Base-by-base conservation (phyloP, 805 yeast genomes). In the Starmerella geochares region DNA sequence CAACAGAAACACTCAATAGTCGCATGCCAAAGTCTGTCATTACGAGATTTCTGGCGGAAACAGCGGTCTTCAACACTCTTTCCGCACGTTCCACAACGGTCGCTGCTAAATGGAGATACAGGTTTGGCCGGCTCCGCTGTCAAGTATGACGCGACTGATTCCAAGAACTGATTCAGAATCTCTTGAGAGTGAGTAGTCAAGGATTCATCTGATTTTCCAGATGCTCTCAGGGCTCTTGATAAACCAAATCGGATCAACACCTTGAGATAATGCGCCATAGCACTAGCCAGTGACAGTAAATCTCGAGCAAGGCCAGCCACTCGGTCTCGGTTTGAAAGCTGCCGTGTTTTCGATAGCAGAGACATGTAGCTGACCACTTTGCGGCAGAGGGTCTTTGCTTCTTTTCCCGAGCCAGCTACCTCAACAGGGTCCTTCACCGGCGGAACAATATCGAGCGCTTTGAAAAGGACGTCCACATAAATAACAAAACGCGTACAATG, bases 251-350 rank as follows among this genome's bases (percentile, higher is more conserved):
- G 72, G 4, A 90, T 83, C 20, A 92, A 69, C 6, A 90, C 71
- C 64, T 92, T 92, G 59, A 92, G 71, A 65, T 87, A 90, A 63
- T 92, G 97, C 0, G 98, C 96, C 58, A 90, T 70, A 0, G 94
- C 87, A 1, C 96, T 86, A 4, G 88, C 88, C 10, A 88, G 78
- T 0, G 90, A 78, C 57, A 92, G 73, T 35, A 90, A 61, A 20
- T 67, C 71, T 31, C 59, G 62, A 1, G 69, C 60, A 14, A 55
- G 53, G 3, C 54, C 53, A 17, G 52, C 49, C 21, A 55, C 51
- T 11, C 57, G 52, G 20, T 53, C 56, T 14, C 51, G 52, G 25
- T 17, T 36, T 2, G 48, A 24, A 45, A 46, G 45, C 25, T 55
- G 57, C 27, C 57, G 64, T 0, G 78, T 71, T 60, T 85, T 86